A percentile compares a stretch with the other conserved stretches of the same genome.
These are phyloP conservation scores for Botryotinia globosa DNA, from an alignment of 2,329 filamentous ascomycete species.

Conservation along the genomic window DNA sequence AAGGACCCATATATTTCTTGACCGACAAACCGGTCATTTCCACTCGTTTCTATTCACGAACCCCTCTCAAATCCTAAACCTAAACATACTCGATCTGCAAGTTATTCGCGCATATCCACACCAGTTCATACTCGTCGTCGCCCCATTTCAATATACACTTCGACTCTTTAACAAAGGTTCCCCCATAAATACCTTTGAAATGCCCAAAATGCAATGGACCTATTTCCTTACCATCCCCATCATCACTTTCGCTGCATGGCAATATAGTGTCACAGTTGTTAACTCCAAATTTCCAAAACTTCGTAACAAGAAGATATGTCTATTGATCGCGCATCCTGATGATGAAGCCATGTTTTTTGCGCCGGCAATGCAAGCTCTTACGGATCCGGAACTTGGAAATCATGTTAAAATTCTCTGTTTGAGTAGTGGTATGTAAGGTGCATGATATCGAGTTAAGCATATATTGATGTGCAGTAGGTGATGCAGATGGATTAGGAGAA, in stretches of 20 bases:
- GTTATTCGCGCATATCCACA: not conserved
- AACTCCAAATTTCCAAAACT: slow-evolving; percentile 61
- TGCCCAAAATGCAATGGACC: slow-evolving; percentile 34
- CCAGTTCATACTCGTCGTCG: slow-evolving; percentile 1
- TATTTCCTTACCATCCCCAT: slow-evolving; percentile 38
- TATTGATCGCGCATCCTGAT: slow-evolving; percentile 95
- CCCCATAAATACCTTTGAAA: not conserved
- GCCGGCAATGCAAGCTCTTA: slow-evolving; percentile 81
- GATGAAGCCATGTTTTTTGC: slow-evolving; percentile 99
- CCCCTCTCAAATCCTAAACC: not conserved
- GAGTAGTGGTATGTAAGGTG: slow-evolving; percentile 62
- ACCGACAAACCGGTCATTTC: slow-evolving; percentile 5
- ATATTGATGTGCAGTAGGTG: slow-evolving; percentile 49
- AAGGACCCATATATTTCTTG: slow-evolving; percentile 6
- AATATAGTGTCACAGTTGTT: slow-evolving; percentile 38
- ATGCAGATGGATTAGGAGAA: slow-evolving; percentile 84
- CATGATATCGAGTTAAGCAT: slow-evolving; percentile 10
- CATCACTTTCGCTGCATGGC: slow-evolving; percentile 41
- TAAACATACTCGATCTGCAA: not conserved
- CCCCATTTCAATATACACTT: not conserved
- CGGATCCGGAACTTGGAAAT: slow-evolving; percentile 75
- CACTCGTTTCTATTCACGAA: slow-evolving; percentile 4
- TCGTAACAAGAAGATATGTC: slow-evolving; percentile 79
- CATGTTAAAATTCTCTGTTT: slow-evolving; percentile 93
- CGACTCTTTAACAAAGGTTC: not conserved